Conservation (phyloP, 208 protist species). For the Trypanosoma melophagium region DNA sequence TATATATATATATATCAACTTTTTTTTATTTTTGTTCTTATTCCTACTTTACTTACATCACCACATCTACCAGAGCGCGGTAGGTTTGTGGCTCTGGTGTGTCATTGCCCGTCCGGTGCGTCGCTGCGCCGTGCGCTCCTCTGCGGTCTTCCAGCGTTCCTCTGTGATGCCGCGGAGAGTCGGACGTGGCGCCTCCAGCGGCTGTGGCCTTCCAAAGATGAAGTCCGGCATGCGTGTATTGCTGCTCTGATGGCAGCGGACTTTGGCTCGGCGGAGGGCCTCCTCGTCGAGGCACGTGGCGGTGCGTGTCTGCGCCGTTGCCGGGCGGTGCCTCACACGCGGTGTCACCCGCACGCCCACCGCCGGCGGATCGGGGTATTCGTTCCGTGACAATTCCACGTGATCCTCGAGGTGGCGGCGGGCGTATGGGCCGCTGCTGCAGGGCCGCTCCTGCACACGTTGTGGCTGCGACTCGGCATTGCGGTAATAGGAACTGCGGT, state of each 20-base stretch:
- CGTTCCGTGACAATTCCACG: conserved; percentile 33
- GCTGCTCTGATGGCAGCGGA: conserved; percentile 30
- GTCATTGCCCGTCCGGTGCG: conserved; percentile 58
- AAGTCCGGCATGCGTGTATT: conserved; percentile 37
- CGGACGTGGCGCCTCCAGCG: conserved; percentile 15
- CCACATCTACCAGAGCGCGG: conserved; percentile 57
- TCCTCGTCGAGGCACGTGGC: conserved; percentile 20
- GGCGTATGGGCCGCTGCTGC: not conserved
- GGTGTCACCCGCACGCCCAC: conserved; percentile 47
- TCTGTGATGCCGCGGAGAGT: conserved; percentile 49
- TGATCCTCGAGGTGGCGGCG: conserved; percentile 39
- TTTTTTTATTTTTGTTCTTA: not conserved
- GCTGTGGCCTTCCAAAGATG: conserved; percentile 42
- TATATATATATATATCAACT: not conserved
- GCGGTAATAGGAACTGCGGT: conserved; percentile 38
- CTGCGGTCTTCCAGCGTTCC: conserved; percentile 46
- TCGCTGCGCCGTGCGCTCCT: conserved; percentile 30
- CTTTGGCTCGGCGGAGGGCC: conserved; percentile 13
- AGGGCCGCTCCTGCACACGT: not conserved
- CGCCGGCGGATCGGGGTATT: conserved; percentile 65
- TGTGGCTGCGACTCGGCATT: conserved; percentile 27
- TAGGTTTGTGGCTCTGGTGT: conserved; percentile 47
- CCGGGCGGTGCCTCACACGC: conserved; percentile 35
- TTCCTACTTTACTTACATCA: conserved; percentile 1
- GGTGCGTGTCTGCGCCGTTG: conserved; percentile 36